Conservation (phyloP, 2,329 filamentous ascomycete genomes). For the Neoarthrinium moseri region DNA sequence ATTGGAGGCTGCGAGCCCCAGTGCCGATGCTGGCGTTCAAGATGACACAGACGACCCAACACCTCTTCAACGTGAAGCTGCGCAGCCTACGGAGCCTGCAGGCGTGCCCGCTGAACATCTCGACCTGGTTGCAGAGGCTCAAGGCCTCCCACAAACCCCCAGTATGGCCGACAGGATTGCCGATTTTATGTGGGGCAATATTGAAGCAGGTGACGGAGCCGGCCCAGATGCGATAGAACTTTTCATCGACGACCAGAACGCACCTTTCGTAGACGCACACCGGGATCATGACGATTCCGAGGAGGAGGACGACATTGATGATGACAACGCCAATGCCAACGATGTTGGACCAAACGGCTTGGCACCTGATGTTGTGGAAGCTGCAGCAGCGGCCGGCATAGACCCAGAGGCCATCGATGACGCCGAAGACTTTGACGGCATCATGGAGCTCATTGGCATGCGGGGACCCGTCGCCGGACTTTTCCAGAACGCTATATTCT, state of each 20-base stretch:
- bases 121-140: constrained; percentile 9
- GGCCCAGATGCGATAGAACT: constrained; percentile 64
- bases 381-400: constrained; percentile 64
- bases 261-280: constrained; percentile 33
- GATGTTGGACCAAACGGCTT: constrained; percentile 41
- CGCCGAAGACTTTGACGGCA: constrained; percentile 91
- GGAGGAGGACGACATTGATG: constrained; percentile 24
- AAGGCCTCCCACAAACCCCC: constrained; percentile 23
- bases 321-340: constrained; percentile 18
- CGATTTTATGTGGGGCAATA: constrained; percentile 62
- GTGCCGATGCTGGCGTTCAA: too few species aligned
- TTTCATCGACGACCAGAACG: constrained; percentile 46
- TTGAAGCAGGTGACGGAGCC: constrained; percentile 38
- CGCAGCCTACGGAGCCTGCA: neutral
- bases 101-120: constrained; percentile 5
- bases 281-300: constrained; percentile 36
- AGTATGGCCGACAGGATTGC: constrained; percentile 45
- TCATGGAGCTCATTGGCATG: constrained; percentile 95
- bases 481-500: constrained; percentile 94
- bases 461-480: constrained; percentile 86
- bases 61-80: neutral
- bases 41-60: too few species aligned
- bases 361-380: constrained; percentile 57
- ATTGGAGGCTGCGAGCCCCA: too few species aligned
- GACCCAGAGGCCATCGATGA: constrained; percentile 79